phyloP scores from a whole-genome alignment of 1,284 basidiomycete species.

The Volvariella surrecta region DNA sequence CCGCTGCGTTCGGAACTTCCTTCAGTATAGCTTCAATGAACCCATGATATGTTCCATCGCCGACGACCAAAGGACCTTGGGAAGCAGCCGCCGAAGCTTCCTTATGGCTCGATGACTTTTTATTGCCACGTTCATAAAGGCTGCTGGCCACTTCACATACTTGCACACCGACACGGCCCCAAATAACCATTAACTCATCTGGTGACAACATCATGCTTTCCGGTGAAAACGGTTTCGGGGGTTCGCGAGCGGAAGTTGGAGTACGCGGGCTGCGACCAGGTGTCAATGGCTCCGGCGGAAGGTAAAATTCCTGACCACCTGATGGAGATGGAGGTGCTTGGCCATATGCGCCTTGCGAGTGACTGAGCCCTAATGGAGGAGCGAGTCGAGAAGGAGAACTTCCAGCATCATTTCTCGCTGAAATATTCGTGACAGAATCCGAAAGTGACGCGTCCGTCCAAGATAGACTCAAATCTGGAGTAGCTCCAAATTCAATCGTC shows the following conservation, averaged over 20 bases:
- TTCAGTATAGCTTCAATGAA: constrained; percentile 63
- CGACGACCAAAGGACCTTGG: constrained; percentile 41
- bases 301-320: not conserved
- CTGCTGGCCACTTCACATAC: constrained; percentile 62
- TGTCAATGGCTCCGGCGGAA: not conserved
- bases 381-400: not conserved
- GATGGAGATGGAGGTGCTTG: not conserved
- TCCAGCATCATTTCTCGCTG: not conserved
- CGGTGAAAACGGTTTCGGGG: constrained; percentile 9
- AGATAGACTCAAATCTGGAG: constrained; percentile 28
- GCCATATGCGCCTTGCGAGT: not conserved
- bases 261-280: not conserved
- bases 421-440: not conserved
- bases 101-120: constrained; percentile 29
- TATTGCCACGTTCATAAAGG: constrained; percentile 51
- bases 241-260: constrained; percentile 15
- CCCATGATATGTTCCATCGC: constrained; percentile 76
- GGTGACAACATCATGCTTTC: constrained; percentile 30
- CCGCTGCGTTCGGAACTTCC: constrained; percentile 47
- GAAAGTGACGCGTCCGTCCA: constrained; percentile 24
- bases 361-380: not conserved
- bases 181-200: constrained; percentile 64
- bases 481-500: constrained; percentile 25
- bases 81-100: not conserved
- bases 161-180: constrained; percentile 67